phyloP scores from a whole-genome alignment of 176 grass and related monocot genomes.

The Oryza glaberrima region DNA sequence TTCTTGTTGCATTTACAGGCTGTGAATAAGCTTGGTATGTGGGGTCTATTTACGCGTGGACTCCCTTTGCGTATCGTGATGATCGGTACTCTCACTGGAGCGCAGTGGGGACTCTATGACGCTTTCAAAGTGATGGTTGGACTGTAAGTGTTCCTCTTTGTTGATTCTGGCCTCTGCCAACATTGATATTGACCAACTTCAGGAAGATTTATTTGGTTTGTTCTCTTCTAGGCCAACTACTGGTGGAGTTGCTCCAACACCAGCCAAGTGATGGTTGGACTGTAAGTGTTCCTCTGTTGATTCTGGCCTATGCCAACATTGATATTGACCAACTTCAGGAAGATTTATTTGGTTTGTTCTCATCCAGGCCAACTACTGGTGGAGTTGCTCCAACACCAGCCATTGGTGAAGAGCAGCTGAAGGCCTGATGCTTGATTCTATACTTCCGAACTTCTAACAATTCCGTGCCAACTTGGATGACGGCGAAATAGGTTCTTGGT shows the following conservation, averaged over 20 bases:
- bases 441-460: neutral
- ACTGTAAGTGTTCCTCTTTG: conserved; percentile 57
- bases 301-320: neutral
- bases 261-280: conserved; percentile 71
- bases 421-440: conserved; percentile 37
- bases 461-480: neutral
- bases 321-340: neutral
- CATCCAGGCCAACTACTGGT: conserved; percentile 67
- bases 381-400: conserved; percentile 57
- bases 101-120: conserved; percentile 86
- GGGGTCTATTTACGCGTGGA: conserved; percentile 73
- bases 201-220: neutral
- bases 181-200: neutral
- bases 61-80: conserved; percentile 76
- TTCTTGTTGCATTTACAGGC: conserved; percentile 48
- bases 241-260: conserved; percentile 46
- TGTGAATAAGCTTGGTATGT: conserved; percentile 77
- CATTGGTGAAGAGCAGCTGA: conserved; percentile 30
- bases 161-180: neutral
- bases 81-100: conserved; percentile 81
- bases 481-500: neutral
- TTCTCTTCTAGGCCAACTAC: conserved; percentile 59
- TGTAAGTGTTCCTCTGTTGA: conserved; percentile 55
- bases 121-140: conserved; percentile 90
- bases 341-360: neutral